phyloP scores from a whole-genome alignment of 2,329 filamentous ascomycete species.

The Colletotrichum sp. region DNA sequence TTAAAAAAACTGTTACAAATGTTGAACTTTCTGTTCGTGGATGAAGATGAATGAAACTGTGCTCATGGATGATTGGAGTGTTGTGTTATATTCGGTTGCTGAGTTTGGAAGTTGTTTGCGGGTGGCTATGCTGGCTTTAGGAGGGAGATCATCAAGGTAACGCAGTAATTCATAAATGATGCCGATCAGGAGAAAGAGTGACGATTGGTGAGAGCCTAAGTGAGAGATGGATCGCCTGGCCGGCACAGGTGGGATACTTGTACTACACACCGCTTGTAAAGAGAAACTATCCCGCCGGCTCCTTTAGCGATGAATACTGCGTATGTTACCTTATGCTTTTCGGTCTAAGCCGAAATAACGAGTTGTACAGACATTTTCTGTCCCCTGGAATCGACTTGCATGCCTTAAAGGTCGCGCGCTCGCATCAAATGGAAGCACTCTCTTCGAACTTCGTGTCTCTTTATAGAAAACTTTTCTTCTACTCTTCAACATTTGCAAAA shows the following conservation, averaged over 20 bases:
- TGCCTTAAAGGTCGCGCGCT: background rate
- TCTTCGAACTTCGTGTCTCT: background rate
- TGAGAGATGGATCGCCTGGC: background rate
- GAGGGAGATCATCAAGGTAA: background rate
- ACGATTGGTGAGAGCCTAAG: background rate
- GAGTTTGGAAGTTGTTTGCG: background rate
- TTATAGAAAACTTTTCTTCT: background rate
- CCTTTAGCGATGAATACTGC: background rate
- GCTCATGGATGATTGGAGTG: background rate
- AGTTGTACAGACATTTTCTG: background rate
- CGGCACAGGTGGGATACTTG: background rate
- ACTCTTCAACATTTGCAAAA: background rate
- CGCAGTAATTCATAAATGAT: background rate
- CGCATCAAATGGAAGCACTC: background rate
- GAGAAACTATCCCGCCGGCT: background rate
- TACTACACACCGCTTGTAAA: background rate
- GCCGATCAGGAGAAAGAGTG: background rate
- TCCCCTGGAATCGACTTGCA: background rate
- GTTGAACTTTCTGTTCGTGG: background rate
- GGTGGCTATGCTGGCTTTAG: background rate
- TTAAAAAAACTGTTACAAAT: background rate
- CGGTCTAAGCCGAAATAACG: background rate
- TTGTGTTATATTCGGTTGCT: background rate
- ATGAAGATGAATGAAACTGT: background rate
- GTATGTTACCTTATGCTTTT: background rate